Conservation (phyloP, 257 asterid genomes). For the Solanum sejunctum region DNA sequence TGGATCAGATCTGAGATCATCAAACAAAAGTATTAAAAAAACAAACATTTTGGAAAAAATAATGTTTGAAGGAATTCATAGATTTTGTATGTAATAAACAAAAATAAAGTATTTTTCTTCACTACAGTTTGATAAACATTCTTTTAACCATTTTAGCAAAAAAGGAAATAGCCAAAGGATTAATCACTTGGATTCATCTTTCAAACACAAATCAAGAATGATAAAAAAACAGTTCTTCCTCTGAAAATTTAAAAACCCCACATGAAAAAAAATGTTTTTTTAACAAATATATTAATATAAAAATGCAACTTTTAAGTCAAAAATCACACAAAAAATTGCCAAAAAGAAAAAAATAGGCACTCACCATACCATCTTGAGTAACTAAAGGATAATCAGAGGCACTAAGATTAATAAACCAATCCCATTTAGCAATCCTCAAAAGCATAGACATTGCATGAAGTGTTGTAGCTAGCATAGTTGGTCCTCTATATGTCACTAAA, state of each 20-base stretch:
- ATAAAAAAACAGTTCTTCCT: neutral
- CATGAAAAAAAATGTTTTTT: neutral
- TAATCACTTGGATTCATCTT: neutral
- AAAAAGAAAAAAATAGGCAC: conserved; percentile 11
- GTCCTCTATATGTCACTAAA: conserved; percentile 80
- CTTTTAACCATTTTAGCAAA: neutral
- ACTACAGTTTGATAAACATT: neutral
- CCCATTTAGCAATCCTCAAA: conserved; percentile 59
- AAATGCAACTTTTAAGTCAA: neutral
- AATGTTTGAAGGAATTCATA: neutral
- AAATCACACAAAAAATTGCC: neutral
- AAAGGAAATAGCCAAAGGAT: neutral
- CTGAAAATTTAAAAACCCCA: neutral
- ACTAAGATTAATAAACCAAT: conserved; percentile 90
- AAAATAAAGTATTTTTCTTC: neutral
- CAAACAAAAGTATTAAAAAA: neutral
- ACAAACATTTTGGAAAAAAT: neutral
- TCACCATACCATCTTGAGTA: conserved; percentile 99
- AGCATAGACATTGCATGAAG: conserved; percentile 71
- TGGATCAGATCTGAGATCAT: conserved; percentile 61
- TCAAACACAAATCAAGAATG: neutral
- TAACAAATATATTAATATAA: neutral
- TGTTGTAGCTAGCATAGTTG: conserved; percentile 85
- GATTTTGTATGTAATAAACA: neutral
- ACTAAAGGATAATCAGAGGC: conserved; percentile 87